A percentile compares a stretch with the other conserved stretches of the same genome.
phyloP scores from a whole-genome alignment of 2,329 filamentous ascomycete genomes.

The Coccinonectria pachysandricola region DNA sequence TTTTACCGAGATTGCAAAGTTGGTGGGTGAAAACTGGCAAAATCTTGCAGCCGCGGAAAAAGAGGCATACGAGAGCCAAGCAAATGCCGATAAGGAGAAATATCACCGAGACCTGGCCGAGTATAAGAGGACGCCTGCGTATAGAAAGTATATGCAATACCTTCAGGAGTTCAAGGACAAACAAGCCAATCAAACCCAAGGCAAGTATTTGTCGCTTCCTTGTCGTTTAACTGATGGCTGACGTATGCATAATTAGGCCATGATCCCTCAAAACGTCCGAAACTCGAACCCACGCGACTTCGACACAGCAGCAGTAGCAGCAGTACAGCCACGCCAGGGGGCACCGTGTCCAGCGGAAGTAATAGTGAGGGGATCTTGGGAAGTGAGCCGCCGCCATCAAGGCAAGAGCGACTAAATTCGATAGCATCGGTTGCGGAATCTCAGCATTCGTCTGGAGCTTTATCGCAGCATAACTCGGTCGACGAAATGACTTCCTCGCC shows the following conservation, averaged over 20 bases:
- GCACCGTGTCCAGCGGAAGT: constrained; percentile 31
- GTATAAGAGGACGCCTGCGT: constrained; percentile 69
- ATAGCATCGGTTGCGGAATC: constrained; percentile 36
- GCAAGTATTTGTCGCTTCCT: constrained; percentile 25
- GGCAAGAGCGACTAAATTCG: constrained; percentile 39
- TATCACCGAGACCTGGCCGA: constrained; percentile 63
- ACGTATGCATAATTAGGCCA: constrained; percentile 8
- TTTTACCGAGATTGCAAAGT: constrained; percentile 75
- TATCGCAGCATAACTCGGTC: constrained; percentile 25
- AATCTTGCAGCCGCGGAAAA: constrained; percentile 55
- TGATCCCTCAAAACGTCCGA: constrained; percentile 38
- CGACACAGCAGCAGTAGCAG: constrained; percentile 31
- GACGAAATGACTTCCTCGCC: constrained; percentile 38
- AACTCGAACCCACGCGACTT: constrained; percentile 30
- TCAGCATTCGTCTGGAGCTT: constrained; percentile 29
- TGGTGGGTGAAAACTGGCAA: constrained; percentile 77
- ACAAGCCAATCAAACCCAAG: constrained; percentile 48
- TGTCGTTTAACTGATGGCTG: background rate
- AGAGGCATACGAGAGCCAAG: constrained; percentile 62
- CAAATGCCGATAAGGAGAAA: constrained; percentile 62
- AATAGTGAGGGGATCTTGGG: constrained; percentile 37
- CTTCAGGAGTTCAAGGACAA: constrained; percentile 69
- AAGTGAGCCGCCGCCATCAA: constrained; percentile 36
- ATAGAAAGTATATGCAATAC: constrained; percentile 59
- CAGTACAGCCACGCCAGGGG: constrained; percentile 27